Conservation (phyloP, 1,284 basidiomycete species). For the Cryptococcus amylolentus region DNA sequence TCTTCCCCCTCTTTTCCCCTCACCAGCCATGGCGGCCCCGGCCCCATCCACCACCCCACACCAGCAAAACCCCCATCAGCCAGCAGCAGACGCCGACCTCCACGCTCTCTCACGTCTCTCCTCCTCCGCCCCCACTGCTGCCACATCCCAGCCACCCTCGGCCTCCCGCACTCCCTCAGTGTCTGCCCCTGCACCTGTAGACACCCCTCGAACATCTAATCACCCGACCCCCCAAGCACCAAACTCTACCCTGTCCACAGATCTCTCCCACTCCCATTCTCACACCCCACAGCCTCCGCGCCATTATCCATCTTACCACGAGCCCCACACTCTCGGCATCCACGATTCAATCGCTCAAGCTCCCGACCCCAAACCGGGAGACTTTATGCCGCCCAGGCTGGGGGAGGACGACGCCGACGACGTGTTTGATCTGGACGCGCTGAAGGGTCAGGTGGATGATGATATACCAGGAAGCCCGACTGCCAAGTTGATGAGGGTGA, state of each 20-base stretch:
- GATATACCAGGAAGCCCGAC: slow-evolving; percentile 43
- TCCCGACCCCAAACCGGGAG: slow-evolving; percentile 39
- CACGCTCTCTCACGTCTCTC: neutral
- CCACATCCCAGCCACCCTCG: neutral
- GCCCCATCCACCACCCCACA: too few species aligned
- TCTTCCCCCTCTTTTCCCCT: too few species aligned
- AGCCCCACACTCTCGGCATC: slow-evolving; percentile 29
- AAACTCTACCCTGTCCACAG: neutral
- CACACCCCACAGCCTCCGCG: neutral
- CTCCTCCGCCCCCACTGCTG: too few species aligned
- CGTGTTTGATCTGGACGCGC: slow-evolving; percentile 26
- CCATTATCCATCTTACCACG: neutral
- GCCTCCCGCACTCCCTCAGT: too few species aligned
- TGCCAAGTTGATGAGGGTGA: slow-evolving; percentile 39
- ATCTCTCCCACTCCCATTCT: neutral
- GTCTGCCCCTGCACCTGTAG: too few species aligned
- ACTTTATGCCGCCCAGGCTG: slow-evolving; percentile 31
- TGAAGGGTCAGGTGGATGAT: slow-evolving; percentile 25
- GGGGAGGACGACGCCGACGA: slow-evolving; percentile 21
- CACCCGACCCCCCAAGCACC: neutral
- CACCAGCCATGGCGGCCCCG: too few species aligned
- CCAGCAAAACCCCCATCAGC: neutral
- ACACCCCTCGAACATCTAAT: neutral
- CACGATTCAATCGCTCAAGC: slow-evolving; percentile 41
- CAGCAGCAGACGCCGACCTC: neutral